Conservation (phyloP, 1,284 basidiomycete genomes). For the Malassezia slooffiae region DNA sequence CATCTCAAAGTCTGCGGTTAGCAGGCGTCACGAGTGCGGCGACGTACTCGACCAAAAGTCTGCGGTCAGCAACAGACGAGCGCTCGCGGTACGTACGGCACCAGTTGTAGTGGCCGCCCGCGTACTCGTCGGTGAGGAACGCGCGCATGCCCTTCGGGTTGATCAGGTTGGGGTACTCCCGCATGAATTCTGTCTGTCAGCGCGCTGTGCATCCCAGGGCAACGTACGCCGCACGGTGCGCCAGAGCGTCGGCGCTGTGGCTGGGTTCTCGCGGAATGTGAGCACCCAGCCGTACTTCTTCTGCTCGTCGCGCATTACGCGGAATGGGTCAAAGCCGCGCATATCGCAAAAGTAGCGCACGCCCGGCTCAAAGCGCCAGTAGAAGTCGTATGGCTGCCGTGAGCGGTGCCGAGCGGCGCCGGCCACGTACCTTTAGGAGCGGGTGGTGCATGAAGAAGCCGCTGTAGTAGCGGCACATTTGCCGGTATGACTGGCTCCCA, state of each 20-base stretch:
- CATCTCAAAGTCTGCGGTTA: conserved; percentile 56
- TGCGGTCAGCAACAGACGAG: too few species aligned
- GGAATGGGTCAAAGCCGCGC: conserved; percentile 64
- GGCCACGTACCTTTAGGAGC: too few species aligned
- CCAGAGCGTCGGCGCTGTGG: conserved; percentile 70
- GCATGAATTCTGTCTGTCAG: conserved; percentile 53
- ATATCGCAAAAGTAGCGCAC: conserved; percentile 68
- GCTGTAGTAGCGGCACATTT: conserved; percentile 75
- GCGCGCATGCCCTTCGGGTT: conserved; percentile 60
- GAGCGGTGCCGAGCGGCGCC: too few species aligned
- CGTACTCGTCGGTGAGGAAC: conserved; percentile 64
- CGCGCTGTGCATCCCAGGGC: too few species aligned
- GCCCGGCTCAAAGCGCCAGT: conserved; percentile 74
- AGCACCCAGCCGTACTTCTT: conserved; percentile 65
- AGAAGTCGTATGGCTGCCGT: conserved; percentile 74
- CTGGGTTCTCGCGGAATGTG: conserved; percentile 63
- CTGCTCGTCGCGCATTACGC: conserved; percentile 67
- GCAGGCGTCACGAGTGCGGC: too few species aligned
- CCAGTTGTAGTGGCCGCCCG: conserved; percentile 51
- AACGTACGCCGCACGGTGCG: conserved; percentile 51
- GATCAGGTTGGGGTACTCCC: conserved; percentile 58
- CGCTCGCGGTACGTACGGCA: background rate
- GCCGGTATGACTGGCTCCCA: conserved; percentile 54
- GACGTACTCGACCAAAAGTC: conserved; percentile 48
- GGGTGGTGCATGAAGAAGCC: conserved; percentile 55